These are phyloP conservation scores for Schwanniomyces pseudopolymorphus DNA, from an alignment of 805 yeast species.

Conservation along the genomic window DNA sequence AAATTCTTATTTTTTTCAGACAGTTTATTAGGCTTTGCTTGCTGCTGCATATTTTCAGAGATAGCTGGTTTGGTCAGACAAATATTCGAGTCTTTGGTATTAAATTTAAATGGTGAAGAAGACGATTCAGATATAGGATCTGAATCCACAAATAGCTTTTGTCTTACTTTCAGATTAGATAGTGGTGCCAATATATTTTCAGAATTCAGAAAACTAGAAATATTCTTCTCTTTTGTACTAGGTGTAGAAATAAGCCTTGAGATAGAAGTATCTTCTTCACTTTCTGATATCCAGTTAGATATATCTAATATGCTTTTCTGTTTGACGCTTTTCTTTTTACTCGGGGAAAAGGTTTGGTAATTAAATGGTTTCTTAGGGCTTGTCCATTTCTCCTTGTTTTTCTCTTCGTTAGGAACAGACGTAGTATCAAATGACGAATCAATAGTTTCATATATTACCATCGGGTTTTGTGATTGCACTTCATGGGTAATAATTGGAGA, in stretches of 20 bases:
- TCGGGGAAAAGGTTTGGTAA: background rate
- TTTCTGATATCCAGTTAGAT: conserved; percentile 23
- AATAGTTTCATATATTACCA: conserved; percentile 9
- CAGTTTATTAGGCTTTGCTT: background rate
- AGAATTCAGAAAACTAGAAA: background rate
- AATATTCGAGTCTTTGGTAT: background rate
- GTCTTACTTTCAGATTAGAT: no score
- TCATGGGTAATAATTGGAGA: background rate
- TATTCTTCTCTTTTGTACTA: background rate
- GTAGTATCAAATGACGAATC: conserved; percentile 14
- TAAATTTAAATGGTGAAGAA: conserved; percentile 3
- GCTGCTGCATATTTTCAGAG: background rate
- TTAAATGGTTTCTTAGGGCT: conserved; percentile 8
- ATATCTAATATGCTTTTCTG: conserved; percentile 14
- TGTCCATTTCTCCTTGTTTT: background rate
- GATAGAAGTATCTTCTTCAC: conserved; percentile 11
- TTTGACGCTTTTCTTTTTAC: background rate
- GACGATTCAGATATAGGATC: conserved; percentile 4
- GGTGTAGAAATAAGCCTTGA: background rate
- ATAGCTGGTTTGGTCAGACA: background rate
- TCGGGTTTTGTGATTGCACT: background rate
- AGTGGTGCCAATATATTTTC: background rate
- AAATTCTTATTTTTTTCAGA: conserved; percentile 1
- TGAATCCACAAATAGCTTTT: background rate
- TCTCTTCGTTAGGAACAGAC: background rate